Conservation (phyloP, 805 yeast genomes). For the Maudiozyma bulderi region DNA sequence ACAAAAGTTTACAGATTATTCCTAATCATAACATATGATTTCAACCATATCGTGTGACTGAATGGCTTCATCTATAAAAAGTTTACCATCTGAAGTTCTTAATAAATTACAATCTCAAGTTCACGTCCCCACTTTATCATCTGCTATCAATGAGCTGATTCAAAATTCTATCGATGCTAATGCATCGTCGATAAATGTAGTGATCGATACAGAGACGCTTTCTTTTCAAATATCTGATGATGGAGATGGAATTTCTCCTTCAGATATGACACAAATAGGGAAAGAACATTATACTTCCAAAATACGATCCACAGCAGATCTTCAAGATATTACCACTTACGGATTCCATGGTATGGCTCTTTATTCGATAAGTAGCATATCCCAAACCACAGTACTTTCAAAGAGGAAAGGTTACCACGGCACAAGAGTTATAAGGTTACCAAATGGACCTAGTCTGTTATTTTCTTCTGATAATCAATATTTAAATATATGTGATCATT, state of each 20-base stretch:
- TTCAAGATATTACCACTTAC: constrained; percentile 34
- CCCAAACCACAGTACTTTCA: constrained; percentile 41
- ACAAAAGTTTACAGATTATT: no score
- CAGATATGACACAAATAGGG: constrained; percentile 41
- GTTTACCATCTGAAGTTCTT: constrained; percentile 10
- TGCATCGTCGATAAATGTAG: constrained; percentile 33
- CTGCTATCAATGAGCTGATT: constrained; percentile 41
- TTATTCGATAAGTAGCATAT: constrained; percentile 40
- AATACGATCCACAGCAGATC: constrained; percentile 28
- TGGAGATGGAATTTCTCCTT: constrained; percentile 56
- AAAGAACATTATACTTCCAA: constrained; percentile 49
- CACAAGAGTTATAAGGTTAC: constrained; percentile 19
- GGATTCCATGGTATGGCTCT: constrained; percentile 76
- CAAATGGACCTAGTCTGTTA: constrained; percentile 4
- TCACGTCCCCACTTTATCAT: constrained; percentile 29
- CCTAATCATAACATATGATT: no score
- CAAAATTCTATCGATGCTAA: constrained; percentile 49
- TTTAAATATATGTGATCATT: no score
- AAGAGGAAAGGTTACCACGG: constrained; percentile 27
- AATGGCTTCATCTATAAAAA: constrained; percentile 8
- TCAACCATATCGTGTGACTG: not conserved
- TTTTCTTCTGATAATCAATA: constrained; percentile 1
- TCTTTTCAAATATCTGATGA: constrained; percentile 47
- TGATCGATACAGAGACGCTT: constrained; percentile 29
- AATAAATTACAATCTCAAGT: constrained; percentile 28